phyloP scores from a whole-genome alignment of 352 stramenopile species.

The Globisporangium lucens region DNA sequence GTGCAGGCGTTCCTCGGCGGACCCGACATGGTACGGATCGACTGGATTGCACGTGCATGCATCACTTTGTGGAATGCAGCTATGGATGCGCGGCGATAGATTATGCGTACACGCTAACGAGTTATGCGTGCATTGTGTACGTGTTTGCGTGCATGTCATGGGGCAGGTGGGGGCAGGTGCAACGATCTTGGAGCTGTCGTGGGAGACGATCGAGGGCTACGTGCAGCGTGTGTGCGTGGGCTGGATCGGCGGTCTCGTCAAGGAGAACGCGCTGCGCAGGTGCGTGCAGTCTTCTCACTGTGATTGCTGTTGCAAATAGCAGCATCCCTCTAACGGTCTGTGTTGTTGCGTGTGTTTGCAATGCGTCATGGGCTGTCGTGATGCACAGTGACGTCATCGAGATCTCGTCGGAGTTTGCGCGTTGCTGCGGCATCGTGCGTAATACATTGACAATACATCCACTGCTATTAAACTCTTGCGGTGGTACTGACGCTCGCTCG shows the following conservation, averaged over 20 bases:
- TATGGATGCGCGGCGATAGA: background rate
- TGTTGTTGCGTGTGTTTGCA: background rate
- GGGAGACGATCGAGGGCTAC: slow-evolving; percentile 78
- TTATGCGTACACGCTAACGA: slow-evolving; percentile 1
- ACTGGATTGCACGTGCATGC: background rate
- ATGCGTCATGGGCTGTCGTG: background rate
- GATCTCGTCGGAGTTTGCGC: slow-evolving; percentile 79
- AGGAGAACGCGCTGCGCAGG: slow-evolving; percentile 45
- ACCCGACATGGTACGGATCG: slow-evolving; percentile 27
- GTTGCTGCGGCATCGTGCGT: slow-evolving; percentile 74
- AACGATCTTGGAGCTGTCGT: slow-evolving; percentile 72
- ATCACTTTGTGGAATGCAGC: background rate
- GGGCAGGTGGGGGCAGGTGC: slow-evolving; percentile 36
- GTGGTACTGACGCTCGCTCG: background rate
- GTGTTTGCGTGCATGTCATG: background rate
- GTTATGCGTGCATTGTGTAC: background rate
- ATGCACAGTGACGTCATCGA: slow-evolving; percentile 72
- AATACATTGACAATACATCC: no score
- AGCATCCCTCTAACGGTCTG: background rate
- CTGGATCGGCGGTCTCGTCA: slow-evolving; percentile 65
- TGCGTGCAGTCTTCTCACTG: slow-evolving; percentile 12
- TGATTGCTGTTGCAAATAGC: background rate
- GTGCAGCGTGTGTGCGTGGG: slow-evolving; percentile 68
- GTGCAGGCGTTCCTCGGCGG: slow-evolving; percentile 54
- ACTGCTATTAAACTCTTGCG: background rate